A percentile compares a stretch with the other conserved stretches of the same genome.
Evolutionary conservation across 2,329 filamentous ascomycete species (phyloP).

Genomic region (Pseudogymnoascus destructans): DNA sequence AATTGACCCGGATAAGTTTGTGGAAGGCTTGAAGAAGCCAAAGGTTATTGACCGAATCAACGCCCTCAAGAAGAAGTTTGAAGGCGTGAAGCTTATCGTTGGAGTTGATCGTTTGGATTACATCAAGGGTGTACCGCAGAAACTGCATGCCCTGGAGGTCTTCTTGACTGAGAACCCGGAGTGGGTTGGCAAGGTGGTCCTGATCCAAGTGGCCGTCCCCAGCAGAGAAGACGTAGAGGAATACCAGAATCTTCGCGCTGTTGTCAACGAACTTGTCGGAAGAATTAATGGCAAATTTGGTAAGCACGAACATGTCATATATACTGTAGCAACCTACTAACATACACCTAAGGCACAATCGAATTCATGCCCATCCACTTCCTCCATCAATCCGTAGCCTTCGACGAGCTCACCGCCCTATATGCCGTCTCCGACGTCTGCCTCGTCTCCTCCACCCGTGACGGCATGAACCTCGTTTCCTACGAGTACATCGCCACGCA

Average conservation of each 20-base stretch:
- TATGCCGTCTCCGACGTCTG: conserved; percentile 88
- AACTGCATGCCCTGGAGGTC: conserved; percentile 89
- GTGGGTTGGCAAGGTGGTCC: conserved; percentile 93
- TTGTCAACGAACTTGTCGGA: conserved; percentile 93
- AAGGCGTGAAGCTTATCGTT: conserved; percentile 91
- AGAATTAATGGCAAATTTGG: conserved; percentile 93
- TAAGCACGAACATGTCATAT: conserved; percentile 22
- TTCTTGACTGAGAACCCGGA: conserved; percentile 95
- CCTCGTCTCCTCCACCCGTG: conserved; percentile 85
- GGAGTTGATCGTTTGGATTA: conserved; percentile 95
- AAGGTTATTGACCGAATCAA: conserved; percentile 81
- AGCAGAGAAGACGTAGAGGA: conserved; percentile 94
- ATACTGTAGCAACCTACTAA: conserved; percentile 13
- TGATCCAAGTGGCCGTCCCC: conserved; percentile 91
- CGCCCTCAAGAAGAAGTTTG: conserved; percentile 76
- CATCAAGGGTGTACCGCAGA: conserved; percentile 97
- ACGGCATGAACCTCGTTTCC: conserved; percentile 97
- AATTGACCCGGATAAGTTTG: conserved; percentile 94
- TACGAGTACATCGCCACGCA: conserved; percentile 98
- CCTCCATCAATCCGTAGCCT: conserved; percentile 88
- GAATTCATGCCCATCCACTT: conserved; percentile 99
- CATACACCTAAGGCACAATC: conserved; percentile 50
- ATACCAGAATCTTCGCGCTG: conserved; percentile 88
- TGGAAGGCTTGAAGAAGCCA: conserved; percentile 72
- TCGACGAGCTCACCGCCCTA: conserved; percentile 86